A percentile compares a stretch with the other conserved stretches of the same genome.
Evolutionary conservation across 768 basidiomycete species (phyloP).

Genomic region (Mycena vitilis): DNA sequence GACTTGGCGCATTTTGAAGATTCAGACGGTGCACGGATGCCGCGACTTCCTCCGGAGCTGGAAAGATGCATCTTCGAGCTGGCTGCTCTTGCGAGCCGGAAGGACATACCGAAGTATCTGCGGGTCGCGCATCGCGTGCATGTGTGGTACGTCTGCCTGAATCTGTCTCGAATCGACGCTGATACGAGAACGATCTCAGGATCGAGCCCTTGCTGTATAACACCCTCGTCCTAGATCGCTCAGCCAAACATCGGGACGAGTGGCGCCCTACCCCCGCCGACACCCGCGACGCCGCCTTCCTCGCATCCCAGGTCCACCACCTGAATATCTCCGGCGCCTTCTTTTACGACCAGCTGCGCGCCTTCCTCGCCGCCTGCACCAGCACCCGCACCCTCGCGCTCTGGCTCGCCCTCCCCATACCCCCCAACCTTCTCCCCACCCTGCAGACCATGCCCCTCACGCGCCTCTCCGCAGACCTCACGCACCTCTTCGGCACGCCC

Average conservation of each 20-base stretch:
- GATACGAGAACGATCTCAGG: not conserved
- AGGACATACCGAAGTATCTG: constrained; percentile 11
- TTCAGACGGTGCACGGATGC: not conserved
- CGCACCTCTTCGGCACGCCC: constrained; percentile 27
- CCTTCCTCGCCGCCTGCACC: constrained; percentile 19
- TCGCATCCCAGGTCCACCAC: constrained; percentile 16
- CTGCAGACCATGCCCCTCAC: constrained; percentile 18
- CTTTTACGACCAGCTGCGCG: constrained; percentile 12
- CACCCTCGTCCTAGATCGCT: not conserved
- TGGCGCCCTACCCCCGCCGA: constrained; percentile 9
- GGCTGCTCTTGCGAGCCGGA: not conserved
- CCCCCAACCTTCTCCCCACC: constrained; percentile 22
- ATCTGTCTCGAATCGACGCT: not conserved
- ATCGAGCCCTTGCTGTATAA: constrained; percentile 21
- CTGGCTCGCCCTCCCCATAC: constrained; percentile 11
- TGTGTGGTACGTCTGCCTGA: constrained; percentile 14
- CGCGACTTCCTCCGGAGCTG: constrained; percentile 20
- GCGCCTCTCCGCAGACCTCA: constrained; percentile 28
- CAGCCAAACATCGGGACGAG: not conserved
- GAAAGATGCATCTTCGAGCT: constrained; percentile 28
- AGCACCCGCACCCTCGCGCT: constrained; percentile 19
- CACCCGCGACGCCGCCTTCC: constrained; percentile 9
- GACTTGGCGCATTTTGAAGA: not conserved
- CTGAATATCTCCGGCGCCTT: constrained; percentile 8
- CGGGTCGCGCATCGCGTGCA: constrained; percentile 28